Evolutionary conservation across 345 rosid species (phyloP), one percentile per base, ranked within the genome.

Genomic region (Citrus medica): DNA sequence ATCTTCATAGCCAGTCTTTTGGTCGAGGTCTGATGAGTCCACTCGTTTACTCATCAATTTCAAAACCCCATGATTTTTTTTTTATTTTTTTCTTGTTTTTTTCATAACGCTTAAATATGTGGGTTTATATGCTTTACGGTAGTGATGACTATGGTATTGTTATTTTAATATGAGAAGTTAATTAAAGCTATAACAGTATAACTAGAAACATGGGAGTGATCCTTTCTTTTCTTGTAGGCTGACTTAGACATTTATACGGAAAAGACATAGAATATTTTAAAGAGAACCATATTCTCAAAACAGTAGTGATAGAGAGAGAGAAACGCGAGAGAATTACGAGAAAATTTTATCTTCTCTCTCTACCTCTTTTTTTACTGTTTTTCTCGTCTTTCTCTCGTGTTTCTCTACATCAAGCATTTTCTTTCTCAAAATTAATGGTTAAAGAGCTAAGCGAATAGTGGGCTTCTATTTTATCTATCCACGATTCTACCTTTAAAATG

Each of bases 1-100:
- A 88, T 89, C 94, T 83, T 83, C 83, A 66, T 73, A 71, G 70
- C 75, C 76, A 75, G 80, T 63, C 77, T 74, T 46, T 74, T 73
- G 80, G 83, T 79, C 81, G 70, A 60, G 55, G 64, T 21, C 35
- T 35, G 76, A 81, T 35, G 76, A 82, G 63, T 80, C 83, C 60
- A 81, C 76, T 55, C 79, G 24, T 68, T 76, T 79, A 78, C 82
- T 68, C 67, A 4, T 68, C 67, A 9, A 27, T 42, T 46, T 66
- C 69, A 48, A 38, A 17, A 61, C 38, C 12, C 17, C 33, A 28
- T 10, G 22, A n/a, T n/a, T n/a, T n/a, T n/a, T n/a, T n/a, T 25
- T 25, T 25, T 25, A 0, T 1, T n/a, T 38, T 51, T 17, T 7
- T 8, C 42, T 38, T 6, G 5, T 1, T 10, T 19, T 19, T 24